Base-by-base conservation (phyloP, 306 rosid species). In the Gynostemma pentaphyllum region DNA sequence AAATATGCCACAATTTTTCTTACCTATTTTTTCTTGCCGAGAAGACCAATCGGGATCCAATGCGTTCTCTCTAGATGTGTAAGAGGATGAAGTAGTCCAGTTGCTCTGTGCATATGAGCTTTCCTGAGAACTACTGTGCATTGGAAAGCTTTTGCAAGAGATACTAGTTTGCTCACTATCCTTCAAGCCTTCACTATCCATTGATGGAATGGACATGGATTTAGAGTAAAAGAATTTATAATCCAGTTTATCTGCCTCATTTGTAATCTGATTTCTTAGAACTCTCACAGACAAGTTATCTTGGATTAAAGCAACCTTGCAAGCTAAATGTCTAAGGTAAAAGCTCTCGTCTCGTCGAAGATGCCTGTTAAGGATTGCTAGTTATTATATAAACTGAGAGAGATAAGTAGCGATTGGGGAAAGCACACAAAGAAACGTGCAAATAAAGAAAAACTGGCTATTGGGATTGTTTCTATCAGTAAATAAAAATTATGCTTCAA, bases 271-370 rank as follows among this genome's bases (percentile, higher is more conserved):
- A 61, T 64, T 50, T 76, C 79, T 83, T 78, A 62, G 39, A 7
- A 76, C 45, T 2, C 82, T 80, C 69, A 83, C 67, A 22, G 76
- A 63, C 40, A 85, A 72, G 63, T 61, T 75, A 66, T 83, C 85
- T 49, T 81, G 78, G 47, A 89, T 75, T 62, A 80, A 26, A 55
- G 85, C 88, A 46, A 89, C 70, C 80, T 85, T 86, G 72, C 81
- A 79, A 8, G 96, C 80, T 73, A 86, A 72, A 72, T 77, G 83
- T 76, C 70, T 78, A 50, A 70, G 72, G 62, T 83, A 82, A 76
- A 45, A 75, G 62, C 78, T 76, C 76, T 78, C 30, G 56, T 89
- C 90, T 40, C 83, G 78, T 63, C 78, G 57, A 55, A 85, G 79
- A 69, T 81, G 76, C 82, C 96, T 89, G 75, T 70, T 41, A 62